Evolutionary conservation across 176 grass and related monocot genomes (phyloP).

Genomic region (Typha latifolia): DNA sequence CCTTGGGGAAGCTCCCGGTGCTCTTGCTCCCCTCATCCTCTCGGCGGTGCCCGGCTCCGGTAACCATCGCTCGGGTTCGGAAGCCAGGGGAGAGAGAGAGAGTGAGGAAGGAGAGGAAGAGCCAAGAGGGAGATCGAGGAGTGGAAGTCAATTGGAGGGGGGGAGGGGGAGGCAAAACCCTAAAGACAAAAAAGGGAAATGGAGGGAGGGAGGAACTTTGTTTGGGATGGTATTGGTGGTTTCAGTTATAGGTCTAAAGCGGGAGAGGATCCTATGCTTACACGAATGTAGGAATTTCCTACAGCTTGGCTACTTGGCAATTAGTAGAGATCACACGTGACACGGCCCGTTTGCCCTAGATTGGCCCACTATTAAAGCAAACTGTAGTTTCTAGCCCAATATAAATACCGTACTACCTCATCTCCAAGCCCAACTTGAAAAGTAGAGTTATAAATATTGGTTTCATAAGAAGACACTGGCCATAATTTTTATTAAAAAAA

Average conservation of each 20-base stretch:
- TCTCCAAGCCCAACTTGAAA: too few relatives aligned
- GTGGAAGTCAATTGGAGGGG: neutral
- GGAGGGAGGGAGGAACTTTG: neutral
- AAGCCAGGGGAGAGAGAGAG: neutral
- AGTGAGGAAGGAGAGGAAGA: conserved; percentile 6
- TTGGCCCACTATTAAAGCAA: too few relatives aligned
- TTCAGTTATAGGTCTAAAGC: neutral
- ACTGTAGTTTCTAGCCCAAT: too few relatives aligned
- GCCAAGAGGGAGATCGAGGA: conserved; percentile 8
- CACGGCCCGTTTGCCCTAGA: too few relatives aligned
- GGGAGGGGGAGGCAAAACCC: conserved; percentile 28
- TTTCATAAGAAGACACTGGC: too few relatives aligned
- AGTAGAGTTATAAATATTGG: too few relatives aligned
- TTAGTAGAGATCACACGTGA: too few relatives aligned
- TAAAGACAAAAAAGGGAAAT: conserved; percentile 22
- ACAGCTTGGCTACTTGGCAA: too few relatives aligned
- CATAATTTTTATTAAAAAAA: too few relatives aligned
- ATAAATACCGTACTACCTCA: too few relatives aligned
- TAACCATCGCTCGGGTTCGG: conserved; percentile 22
- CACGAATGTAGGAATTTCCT: too few relatives aligned
- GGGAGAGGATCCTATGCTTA: neutral
- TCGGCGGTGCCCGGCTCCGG: conserved; percentile 9
- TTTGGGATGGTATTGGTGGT: too few relatives aligned
- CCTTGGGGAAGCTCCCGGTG: conserved; percentile 8
- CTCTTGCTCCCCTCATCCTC: conserved; percentile 8